A percentile compares a stretch with the other conserved stretches of the same genome.
These are phyloP conservation scores for Aureobasidium uvarum DNA, from an alignment of 2,329 filamentous ascomycete genomes.

Conservation along the genomic window DNA sequence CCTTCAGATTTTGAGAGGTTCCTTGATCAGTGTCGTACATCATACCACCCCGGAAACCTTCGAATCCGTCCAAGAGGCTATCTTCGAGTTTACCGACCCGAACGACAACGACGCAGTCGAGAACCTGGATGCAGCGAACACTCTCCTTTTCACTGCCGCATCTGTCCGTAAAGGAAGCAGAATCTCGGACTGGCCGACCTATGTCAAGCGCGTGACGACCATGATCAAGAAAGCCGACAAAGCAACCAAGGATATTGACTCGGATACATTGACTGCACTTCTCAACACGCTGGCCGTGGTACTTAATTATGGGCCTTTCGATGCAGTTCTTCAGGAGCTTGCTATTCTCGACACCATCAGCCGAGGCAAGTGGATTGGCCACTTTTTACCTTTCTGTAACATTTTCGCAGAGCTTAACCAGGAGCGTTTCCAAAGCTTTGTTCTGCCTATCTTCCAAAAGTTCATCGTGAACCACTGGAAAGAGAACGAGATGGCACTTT, in stretches of 20 bases:
- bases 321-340: conserved; percentile 70
- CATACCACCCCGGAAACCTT: conserved; percentile 75
- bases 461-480: conserved; percentile 75
- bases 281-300: conserved; percentile 59
- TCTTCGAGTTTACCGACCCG: conserved; percentile 53
- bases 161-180: conserved; percentile 79
- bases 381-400: conserved; percentile 83
- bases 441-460: conserved; percentile 78
- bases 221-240: conserved; percentile 36
- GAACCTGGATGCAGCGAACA: conserved; percentile 44
- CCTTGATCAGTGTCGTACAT: conserved; percentile 79
- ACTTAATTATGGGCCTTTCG: conserved; percentile 74
- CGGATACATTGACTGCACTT: conserved; percentile 36
- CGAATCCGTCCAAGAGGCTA: conserved; percentile 60
- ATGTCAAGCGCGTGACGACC: conserved; percentile 51
- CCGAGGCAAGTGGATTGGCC: conserved; percentile 62
- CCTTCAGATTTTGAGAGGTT: conserved; percentile 65
- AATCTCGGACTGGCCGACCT: conserved; percentile 66
- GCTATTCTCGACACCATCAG: conserved; percentile 64
- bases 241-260: neutral
- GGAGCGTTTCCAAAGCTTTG: conserved; percentile 73
- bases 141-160: conserved; percentile 65
- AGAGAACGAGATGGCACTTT: conserved; percentile 65
- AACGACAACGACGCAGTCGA: conserved; percentile 39
- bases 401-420: conserved; percentile 72